A percentile compares a stretch with the other conserved stretches of the same genome.
These are phyloP conservation scores for Fraxinus floribunda DNA, from an alignment of 305 asterid genomes.

Conservation along the genomic window DNA sequence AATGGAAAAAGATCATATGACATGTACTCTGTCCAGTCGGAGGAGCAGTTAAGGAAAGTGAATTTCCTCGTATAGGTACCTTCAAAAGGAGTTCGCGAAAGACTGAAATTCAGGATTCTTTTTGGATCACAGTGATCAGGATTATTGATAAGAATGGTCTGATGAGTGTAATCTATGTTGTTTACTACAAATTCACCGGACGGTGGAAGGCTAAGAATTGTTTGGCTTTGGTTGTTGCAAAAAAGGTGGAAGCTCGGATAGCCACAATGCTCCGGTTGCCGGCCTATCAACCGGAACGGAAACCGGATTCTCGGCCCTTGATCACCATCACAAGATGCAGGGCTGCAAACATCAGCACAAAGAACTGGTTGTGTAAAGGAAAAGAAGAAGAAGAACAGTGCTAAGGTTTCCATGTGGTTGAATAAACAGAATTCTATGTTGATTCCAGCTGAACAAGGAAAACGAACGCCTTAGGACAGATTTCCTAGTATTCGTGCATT, in stretches of 20 bases:
- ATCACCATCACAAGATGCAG: slow-evolving; percentile 34
- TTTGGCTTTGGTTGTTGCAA: slow-evolving; percentile 48
- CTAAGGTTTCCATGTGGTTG: neutral
- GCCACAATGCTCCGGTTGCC: slow-evolving; percentile 51
- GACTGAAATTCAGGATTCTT: slow-evolving; percentile 46
- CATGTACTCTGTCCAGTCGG: slow-evolving; percentile 21
- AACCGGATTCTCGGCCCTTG: slow-evolving; percentile 52
- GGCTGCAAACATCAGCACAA: slow-evolving; percentile 22
- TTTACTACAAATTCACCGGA: slow-evolving; percentile 62
- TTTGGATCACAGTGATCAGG: slow-evolving; percentile 51
- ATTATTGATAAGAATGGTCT: slow-evolving; percentile 45
- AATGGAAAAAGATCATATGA: slow-evolving; percentile 27
- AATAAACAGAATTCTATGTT: neutral
- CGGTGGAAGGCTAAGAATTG: slow-evolving; percentile 49
- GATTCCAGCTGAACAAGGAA: neutral
- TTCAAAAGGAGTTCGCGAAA: slow-evolving; percentile 41
- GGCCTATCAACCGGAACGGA: slow-evolving; percentile 55
- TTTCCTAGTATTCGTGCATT: neutral
- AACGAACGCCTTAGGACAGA: neutral
- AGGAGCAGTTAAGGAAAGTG: slow-evolving; percentile 51
- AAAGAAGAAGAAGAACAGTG: neutral
- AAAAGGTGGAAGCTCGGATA: slow-evolving; percentile 62
- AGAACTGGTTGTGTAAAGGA: neutral
- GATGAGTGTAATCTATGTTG: slow-evolving; percentile 50
- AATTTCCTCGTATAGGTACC: slow-evolving; percentile 29